Conservation (phyloP, 2,329 filamentous ascomycete species). For the Huntiella moniliformis region DNA sequence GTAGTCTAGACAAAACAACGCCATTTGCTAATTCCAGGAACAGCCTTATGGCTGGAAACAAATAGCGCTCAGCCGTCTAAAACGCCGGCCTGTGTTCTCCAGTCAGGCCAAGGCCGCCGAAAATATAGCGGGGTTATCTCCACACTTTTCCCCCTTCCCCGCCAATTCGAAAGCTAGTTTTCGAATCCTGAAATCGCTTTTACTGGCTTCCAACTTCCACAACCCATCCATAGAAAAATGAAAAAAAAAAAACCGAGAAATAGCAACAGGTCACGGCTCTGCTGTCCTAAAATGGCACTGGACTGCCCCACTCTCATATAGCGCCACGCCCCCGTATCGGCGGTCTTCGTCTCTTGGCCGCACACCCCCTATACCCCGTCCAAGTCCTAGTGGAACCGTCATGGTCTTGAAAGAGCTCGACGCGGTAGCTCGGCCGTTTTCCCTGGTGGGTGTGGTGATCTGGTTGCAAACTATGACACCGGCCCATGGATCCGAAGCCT, state of each 20-base stretch:
- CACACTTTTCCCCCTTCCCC: background rate
- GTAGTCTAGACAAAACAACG: no score
- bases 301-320: background rate
- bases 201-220: background rate
- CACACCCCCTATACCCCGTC: constrained; percentile 1
- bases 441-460: no score
- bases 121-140: background rate
- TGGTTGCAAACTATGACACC: no score
- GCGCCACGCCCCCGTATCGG: background rate
- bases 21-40: no score
- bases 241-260: background rate
- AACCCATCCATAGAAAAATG: background rate
- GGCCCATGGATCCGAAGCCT: no score
- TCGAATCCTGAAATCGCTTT: background rate
- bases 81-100: no score
- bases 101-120: background rate
- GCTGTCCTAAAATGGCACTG: background rate
- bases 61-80: no score
- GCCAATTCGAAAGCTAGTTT: background rate
- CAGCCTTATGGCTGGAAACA: no score
- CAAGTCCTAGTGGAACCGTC: constrained; percentile 1
- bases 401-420: background rate
- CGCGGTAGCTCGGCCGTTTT: constrained; percentile 2
- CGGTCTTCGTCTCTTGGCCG: background rate
- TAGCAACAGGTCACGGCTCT: background rate